phyloP scores from a whole-genome alignment of 768 basidiomycete genomes.

The Chalciporus sphaerocephalus region DNA sequence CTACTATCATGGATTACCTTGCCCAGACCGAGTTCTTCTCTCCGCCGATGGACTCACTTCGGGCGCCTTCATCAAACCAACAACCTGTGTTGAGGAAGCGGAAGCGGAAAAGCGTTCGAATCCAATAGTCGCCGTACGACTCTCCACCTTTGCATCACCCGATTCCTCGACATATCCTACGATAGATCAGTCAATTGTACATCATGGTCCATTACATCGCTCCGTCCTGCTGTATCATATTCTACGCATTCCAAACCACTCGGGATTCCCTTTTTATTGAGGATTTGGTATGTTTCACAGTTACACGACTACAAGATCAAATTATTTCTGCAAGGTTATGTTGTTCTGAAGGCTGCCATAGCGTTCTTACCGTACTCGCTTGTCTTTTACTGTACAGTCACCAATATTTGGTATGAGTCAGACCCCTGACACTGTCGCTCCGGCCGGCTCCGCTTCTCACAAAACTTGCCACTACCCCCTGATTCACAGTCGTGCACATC shows the following conservation, averaged over 20 bases:
- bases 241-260: not conserved
- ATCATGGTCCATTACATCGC: not conserved
- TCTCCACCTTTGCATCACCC: no score
- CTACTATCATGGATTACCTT: constrained; percentile 9
- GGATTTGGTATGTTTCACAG: not conserved
- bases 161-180: no score
- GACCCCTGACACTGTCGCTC: constrained; percentile 8
- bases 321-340: not conserved
- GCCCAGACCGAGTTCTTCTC: constrained; percentile 12
- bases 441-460: not conserved
- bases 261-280: not conserved
- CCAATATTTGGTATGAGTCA: not conserved
- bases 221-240: not conserved
- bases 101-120: constrained; percentile 20
- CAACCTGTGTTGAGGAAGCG: constrained; percentile 20
- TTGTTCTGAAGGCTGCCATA: not conserved
- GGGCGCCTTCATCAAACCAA: constrained; percentile 1
- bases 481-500: not conserved
- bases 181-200: not conserved
- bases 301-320: not conserved
- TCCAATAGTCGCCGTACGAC: constrained; percentile 15
- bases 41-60: constrained; percentile 1
- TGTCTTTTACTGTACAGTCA: not conserved
- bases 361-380: no score
- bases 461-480: not conserved